phyloP scores from a whole-genome alignment of 2,329 filamentous ascomycete species.

The Cadophora luteo-olivacea region DNA sequence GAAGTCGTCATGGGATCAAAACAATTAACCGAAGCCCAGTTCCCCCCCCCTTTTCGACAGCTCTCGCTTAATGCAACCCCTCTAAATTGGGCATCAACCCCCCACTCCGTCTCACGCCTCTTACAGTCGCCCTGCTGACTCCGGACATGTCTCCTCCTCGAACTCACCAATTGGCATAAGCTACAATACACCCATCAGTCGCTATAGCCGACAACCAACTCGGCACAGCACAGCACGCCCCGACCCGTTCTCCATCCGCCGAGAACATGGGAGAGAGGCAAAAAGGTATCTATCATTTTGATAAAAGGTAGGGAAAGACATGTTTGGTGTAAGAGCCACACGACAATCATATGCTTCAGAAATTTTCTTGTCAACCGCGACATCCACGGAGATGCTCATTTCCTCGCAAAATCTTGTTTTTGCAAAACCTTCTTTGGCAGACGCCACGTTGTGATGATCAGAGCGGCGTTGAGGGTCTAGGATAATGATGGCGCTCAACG shows the following conservation, averaged over 20 bases:
- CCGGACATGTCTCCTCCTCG: background rate
- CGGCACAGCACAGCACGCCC: conserved; percentile 8
- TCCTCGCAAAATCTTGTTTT: background rate
- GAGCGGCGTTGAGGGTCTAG: background rate
- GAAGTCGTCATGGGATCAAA: conserved; percentile 14
- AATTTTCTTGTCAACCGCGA: background rate
- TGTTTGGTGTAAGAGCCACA: background rate
- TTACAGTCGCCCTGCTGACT: background rate
- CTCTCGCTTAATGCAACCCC: conserved; percentile 12
- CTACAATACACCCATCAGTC: background rate
- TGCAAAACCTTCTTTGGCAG: background rate
- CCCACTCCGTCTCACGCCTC: background rate
- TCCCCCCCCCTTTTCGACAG: background rate
- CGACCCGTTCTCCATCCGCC: background rate
- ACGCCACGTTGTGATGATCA: conserved; percentile 7
- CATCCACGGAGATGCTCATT: conserved; percentile 6
- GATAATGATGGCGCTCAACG: conserved; percentile 6
- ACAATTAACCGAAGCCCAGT: conserved; percentile 9
- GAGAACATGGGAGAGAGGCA: conserved; percentile 1
- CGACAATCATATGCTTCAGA: background rate
- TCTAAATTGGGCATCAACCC: conserved; percentile 7
- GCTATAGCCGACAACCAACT: background rate
- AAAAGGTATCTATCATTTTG: conserved; percentile 8
- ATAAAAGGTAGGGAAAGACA: background rate
- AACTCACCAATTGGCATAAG: background rate